Percentiles rank a stretch among this genome's conserved stretches.
Evolutionary conservation across 805 yeast genomes (phyloP).

Genomic region (Candida golubevii): DNA sequence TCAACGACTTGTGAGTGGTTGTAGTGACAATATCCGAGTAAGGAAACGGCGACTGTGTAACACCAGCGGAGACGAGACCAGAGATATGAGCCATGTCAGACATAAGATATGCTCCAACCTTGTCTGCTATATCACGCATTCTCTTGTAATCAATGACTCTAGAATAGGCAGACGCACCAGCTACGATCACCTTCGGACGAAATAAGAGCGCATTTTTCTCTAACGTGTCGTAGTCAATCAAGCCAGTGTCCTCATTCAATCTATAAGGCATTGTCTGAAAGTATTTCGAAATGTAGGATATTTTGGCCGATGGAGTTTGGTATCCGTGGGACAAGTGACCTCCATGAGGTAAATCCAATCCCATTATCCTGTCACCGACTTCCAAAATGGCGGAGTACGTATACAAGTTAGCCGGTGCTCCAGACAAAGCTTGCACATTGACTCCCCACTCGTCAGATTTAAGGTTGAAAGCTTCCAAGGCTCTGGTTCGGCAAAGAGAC

Average conservation of each 20-base stretch:
- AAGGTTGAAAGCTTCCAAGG: constrained; percentile 74
- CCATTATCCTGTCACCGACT: constrained; percentile 93
- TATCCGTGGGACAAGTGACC: constrained; percentile 98
- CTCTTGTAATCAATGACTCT: constrained; percentile 85
- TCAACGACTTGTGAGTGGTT: constrained; percentile 93
- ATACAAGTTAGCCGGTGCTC: constrained; percentile 95
- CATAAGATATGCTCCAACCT: constrained; percentile 87
- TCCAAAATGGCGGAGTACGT: constrained; percentile 86
- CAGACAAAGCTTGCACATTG: constrained; percentile 91
- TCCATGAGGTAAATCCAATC: constrained; percentile 96
- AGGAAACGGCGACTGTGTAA: constrained; percentile 87
- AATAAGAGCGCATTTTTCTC: constrained; percentile 77
- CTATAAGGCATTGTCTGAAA: constrained; percentile 98
- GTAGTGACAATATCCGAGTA: constrained; percentile 96
- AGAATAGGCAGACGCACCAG: constrained; percentile 96
- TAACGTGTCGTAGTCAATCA: constrained; percentile 86
- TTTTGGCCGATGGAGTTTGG: constrained; percentile 85
- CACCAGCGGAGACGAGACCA: constrained; percentile 93
- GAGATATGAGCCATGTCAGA: constrained; percentile 98
- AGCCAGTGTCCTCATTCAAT: constrained; percentile 77
- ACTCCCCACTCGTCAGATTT: constrained; percentile 92
- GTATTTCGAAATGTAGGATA: constrained; percentile 87
- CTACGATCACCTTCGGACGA: constrained; percentile 93
- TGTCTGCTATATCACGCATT: constrained; percentile 88
- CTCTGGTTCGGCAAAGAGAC: constrained; percentile 84